phyloP scores from a whole-genome alignment of 306 rosid genomes.

The Abrus precatorius region DNA sequence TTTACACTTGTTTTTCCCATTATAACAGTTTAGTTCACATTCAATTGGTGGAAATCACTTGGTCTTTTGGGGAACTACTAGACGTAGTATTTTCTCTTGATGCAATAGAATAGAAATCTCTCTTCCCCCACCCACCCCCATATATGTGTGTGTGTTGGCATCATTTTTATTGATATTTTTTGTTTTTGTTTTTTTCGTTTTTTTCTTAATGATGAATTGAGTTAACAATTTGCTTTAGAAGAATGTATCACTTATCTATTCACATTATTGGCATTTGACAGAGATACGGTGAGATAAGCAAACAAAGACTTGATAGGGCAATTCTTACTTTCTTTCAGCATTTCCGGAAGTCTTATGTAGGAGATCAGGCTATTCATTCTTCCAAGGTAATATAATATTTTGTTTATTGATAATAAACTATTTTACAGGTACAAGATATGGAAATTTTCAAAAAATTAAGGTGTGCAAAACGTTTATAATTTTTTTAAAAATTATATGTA shows the following conservation, averaged over 20 bases:
- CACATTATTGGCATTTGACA: conserved; percentile 57
- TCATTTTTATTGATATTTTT: neutral
- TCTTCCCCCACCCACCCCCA: neutral
- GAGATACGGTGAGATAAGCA: conserved; percentile 92
- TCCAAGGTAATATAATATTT: conserved; percentile 79
- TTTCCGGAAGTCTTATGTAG: conserved; percentile 94
- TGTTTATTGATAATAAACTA: conserved; percentile 10
- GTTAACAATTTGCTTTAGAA: conserved; percentile 22
- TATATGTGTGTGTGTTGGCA: too few species aligned
- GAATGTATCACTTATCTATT: conserved; percentile 41
- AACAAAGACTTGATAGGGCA: conserved; percentile 98
- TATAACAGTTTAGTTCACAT: conserved; percentile 2
- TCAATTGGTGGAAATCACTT: conserved; percentile 28
- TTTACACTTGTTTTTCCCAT: neutral
- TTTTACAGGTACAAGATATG: neutral
- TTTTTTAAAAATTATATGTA: too few species aligned
- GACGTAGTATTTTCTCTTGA: conserved; percentile 28
- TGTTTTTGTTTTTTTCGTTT: conserved; percentile 37
- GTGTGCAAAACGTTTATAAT: too few species aligned
- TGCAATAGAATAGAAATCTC: conserved; percentile 21
- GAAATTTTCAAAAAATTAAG: neutral
- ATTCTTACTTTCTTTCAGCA: conserved; percentile 96
- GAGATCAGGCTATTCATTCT: conserved; percentile 99
- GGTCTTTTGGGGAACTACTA: conserved; percentile 25
- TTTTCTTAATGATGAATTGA: conserved; percentile 16